Conservation (phyloP, 352 stramenopile genomes). For the Pythium oligandrum region DNA sequence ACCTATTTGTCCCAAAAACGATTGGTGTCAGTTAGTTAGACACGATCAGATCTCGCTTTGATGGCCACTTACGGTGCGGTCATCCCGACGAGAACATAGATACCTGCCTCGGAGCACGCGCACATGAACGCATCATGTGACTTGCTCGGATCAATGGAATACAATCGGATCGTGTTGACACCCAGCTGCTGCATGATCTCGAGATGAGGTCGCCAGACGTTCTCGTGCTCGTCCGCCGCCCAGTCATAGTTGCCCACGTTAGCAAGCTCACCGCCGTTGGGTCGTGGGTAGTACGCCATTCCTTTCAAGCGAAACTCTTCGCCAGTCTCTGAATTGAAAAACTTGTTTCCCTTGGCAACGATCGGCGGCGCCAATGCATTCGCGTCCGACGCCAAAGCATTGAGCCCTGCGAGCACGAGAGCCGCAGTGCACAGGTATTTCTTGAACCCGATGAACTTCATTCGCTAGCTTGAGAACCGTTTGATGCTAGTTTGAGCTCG, state of each 20-base stretch:
- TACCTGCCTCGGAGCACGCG: neutral
- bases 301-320: constrained; percentile 34
- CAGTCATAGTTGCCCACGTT: constrained; percentile 28
- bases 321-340: constrained; percentile 43
- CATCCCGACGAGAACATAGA: neutral
- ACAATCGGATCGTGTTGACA: constrained; percentile 31
- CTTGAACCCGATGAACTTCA: too few species aligned
- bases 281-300: constrained; percentile 31
- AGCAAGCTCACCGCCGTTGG: constrained; percentile 22
- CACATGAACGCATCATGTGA: constrained; percentile 28
- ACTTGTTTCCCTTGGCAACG: constrained; percentile 46
- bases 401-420: too few species aligned
- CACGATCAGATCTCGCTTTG: neutral
- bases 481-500: too few species aligned
- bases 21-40: constrained; percentile 3
- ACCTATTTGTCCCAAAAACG: constrained; percentile 9
- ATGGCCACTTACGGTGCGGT: constrained; percentile 1
- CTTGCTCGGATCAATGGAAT: constrained; percentile 26
- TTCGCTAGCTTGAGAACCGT: too few species aligned
- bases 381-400: too few species aligned
- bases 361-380: constrained; percentile 16
- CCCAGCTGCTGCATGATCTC: constrained; percentile 23
- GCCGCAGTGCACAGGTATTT: too few species aligned
- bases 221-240: constrained; percentile 25
- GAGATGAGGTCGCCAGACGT: constrained; percentile 22